Percentiles rank a stretch among this genome's conserved stretches.
phyloP scores from a whole-genome alignment of 306 rosid species.

The Hylodesmum podocarpum region DNA sequence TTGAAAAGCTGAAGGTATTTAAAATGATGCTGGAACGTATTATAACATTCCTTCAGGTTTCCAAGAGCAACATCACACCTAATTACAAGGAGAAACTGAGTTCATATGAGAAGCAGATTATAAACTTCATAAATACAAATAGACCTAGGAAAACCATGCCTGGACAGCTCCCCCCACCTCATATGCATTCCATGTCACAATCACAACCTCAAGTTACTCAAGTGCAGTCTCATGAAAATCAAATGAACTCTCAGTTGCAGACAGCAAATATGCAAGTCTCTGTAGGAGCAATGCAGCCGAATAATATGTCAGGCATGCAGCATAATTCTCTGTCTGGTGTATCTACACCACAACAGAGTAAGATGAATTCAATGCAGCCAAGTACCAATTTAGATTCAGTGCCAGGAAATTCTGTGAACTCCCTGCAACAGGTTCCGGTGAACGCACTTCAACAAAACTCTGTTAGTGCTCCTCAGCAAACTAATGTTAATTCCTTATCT shows the following conservation, averaged over 20 bases:
- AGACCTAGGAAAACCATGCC: constrained; percentile 61
- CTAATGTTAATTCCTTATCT: constrained; percentile 56
- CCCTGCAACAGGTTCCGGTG: constrained; percentile 59
- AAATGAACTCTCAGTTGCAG: constrained; percentile 78
- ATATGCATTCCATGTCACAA: constrained; percentile 71
- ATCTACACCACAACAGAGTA: constrained; percentile 54
- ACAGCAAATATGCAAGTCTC: constrained; percentile 65
- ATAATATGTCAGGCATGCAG: constrained; percentile 58
- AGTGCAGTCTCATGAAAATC: constrained; percentile 78
- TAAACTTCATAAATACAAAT: constrained; percentile 56
- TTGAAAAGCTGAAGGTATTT: constrained; percentile 65
- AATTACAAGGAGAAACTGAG: constrained; percentile 59
- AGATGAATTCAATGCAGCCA: constrained; percentile 69
- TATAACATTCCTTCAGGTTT: constrained; percentile 53
- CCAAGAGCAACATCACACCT: constrained; percentile 47
- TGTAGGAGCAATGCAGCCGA: constrained; percentile 60
- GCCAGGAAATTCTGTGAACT: constrained; percentile 64
- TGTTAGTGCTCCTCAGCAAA: constrained; percentile 65
- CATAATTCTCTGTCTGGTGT: constrained; percentile 68
- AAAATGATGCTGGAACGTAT: constrained; percentile 75
- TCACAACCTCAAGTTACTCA: constrained; percentile 66
- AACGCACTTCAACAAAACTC: constrained; percentile 80
- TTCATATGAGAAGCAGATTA: constrained; percentile 68
- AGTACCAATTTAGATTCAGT: constrained; percentile 63
- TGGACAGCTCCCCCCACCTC: constrained; percentile 73